Evolutionary conservation across 1,139 yeast species (phyloP).

Genomic region (Arxiozyma slooffiae): DNA sequence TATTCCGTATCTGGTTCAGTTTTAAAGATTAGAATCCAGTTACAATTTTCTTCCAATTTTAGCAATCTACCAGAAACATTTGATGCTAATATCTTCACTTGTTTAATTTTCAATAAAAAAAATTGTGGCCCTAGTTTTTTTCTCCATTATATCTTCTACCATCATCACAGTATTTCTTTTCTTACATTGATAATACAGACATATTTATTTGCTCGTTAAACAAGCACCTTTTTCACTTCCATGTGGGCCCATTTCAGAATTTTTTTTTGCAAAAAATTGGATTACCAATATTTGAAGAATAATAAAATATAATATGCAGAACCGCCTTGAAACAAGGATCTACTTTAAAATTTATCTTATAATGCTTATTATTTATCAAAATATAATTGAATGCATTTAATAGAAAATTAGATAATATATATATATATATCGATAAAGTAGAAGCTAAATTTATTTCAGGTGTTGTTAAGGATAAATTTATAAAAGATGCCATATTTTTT

Average conservation of each 20-base stretch:
- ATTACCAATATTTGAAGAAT: constrained; percentile 25
- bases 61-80: constrained; percentile 64
- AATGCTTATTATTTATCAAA: constrained; percentile 33
- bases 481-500: constrained; percentile 64
- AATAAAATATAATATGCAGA: constrained; percentile 56
- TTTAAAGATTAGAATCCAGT: constrained; percentile 63
- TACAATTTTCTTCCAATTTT: constrained; percentile 51
- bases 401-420: constrained; percentile 56
- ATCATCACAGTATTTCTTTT: constrained; percentile 63
- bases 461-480: constrained; percentile 60
- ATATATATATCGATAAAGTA: constrained; percentile 40
- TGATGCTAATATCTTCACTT: constrained; percentile 51
- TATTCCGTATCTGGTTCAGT: constrained; percentile 6
- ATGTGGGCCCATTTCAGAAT: constrained; percentile 52
- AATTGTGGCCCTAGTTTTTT: constrained; percentile 28
- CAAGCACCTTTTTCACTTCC: constrained; percentile 31
- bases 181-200: constrained; percentile 40
- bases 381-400: constrained; percentile 54
- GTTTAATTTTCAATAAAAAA: constrained; percentile 35
- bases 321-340: constrained; percentile 58
- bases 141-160: constrained; percentile 57
- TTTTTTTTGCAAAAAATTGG: constrained; percentile 61
- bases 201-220: background rate
- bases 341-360: constrained; percentile 28
- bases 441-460: constrained; percentile 58